Conservation (phyloP, 2,329 filamentous ascomycete species). For the Zalaria sp. region DNA sequence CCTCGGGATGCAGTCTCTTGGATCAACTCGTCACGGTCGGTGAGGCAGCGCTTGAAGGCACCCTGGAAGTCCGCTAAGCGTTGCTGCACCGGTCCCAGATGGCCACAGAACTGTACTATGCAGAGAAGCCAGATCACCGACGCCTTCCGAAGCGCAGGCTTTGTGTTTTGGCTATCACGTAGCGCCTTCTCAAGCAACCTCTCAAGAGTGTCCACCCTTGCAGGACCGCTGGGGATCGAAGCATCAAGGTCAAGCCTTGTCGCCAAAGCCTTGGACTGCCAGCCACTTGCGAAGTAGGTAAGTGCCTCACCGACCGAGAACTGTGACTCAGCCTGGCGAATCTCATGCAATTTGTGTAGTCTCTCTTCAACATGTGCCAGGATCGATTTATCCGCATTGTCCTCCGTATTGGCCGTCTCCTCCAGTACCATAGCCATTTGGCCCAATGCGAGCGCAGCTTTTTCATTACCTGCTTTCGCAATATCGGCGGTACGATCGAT, state of each 20-base stretch:
- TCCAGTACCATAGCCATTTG: conserved; percentile 53
- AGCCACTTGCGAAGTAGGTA: conserved; percentile 61
- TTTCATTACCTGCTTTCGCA: conserved; percentile 69
- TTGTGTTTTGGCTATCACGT: conserved; percentile 64
- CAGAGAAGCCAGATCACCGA: conserved; percentile 93
- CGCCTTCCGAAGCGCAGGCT: conserved; percentile 79
- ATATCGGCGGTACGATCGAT: conserved; percentile 50
- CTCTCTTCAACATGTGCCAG: conserved; percentile 48
- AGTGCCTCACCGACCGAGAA: conserved; percentile 86
- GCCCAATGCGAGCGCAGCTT: conserved; percentile 68
- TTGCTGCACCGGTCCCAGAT: conserved; percentile 58
- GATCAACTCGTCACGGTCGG: conserved; percentile 81
- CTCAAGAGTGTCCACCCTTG: conserved; percentile 27
- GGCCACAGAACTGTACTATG: conserved; percentile 77
- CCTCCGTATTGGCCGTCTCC: conserved; percentile 22
- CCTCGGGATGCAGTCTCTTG: conserved; percentile 91
- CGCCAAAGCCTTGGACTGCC: conserved; percentile 68
- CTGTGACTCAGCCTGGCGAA: conserved; percentile 74
- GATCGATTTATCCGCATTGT: conserved; percentile 20
- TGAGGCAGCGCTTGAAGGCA: conserved; percentile 76
- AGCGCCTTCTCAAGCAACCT: conserved; percentile 59
- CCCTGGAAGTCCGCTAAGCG: conserved; percentile 66
- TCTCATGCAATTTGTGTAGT: conserved; percentile 66
- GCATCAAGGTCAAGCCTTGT: conserved; percentile 63
- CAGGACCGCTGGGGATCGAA: conserved; percentile 26